Evolutionary conservation across 73 alveolate genomes (phyloP).

Genomic region (Symbiodinium natans): DNA sequence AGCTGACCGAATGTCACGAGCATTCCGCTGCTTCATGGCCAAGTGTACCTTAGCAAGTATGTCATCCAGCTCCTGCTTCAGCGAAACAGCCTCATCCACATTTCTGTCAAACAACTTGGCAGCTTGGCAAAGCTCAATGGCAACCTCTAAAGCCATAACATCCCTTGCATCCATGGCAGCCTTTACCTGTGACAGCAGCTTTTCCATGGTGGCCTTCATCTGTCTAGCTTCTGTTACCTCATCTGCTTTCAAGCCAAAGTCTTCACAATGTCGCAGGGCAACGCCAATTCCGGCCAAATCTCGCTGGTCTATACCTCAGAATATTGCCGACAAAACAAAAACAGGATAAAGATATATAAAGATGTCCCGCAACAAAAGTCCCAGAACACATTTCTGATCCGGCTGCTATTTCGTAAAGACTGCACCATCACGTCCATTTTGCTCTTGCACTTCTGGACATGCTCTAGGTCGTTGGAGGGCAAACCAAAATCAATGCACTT

Average conservation of each 20-base stretch:
- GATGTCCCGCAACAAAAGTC: no score
- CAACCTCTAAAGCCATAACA: neutral
- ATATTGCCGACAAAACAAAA: neutral
- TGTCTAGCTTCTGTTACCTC: constrained; percentile 24
- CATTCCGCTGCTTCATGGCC: neutral
- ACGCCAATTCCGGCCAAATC: neutral
- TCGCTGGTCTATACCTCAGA: constrained; percentile 26
- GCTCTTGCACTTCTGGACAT: constrained; percentile 12
- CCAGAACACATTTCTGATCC: neutral
- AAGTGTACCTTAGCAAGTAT: neutral
- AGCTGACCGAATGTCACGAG: neutral
- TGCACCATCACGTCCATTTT: constrained; percentile 10
- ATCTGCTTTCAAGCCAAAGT: constrained; percentile 12
- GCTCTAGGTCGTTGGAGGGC: neutral
- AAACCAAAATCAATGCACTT: neutral
- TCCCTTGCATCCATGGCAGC: neutral
- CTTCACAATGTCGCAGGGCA: constrained; percentile 5
- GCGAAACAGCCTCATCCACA: constrained; percentile 10
- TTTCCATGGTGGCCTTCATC: neutral
- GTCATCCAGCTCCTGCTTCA: constrained; percentile 18
- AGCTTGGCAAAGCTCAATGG: neutral
- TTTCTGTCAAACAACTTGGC: neutral
- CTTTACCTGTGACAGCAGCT: constrained; percentile 21
- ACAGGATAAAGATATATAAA: no score
- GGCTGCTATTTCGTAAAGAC: neutral